phyloP scores from a whole-genome alignment of 140 eudicot species.

The Ambrosia hybrid region DNA sequence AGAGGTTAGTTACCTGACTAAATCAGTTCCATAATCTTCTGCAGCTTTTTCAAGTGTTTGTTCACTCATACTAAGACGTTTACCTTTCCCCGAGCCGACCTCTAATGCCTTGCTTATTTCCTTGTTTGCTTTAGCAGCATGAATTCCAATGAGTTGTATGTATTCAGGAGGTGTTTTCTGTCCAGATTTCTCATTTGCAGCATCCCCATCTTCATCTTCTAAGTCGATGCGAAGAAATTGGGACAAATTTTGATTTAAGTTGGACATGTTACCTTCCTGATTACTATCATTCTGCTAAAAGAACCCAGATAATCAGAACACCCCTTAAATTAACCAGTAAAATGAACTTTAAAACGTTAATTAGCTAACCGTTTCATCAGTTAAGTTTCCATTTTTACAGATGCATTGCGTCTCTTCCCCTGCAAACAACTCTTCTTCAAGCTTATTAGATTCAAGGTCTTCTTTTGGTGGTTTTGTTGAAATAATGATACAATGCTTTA shows the following conservation, averaged over 20 bases:
- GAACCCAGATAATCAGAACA: background rate
- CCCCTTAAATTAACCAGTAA: background rate
- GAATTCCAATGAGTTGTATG: slow-evolving; percentile 61
- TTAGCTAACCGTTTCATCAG: slow-evolving; percentile 36
- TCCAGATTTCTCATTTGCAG: slow-evolving; percentile 25
- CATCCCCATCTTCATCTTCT: slow-evolving; percentile 43
- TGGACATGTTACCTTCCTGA: slow-evolving; percentile 19
- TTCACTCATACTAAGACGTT: slow-evolving; percentile 84
- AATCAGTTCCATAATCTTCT: slow-evolving; percentile 45
- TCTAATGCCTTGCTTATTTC: slow-evolving; percentile 47
- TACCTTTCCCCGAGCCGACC: slow-evolving; percentile 40
- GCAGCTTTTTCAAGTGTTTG: slow-evolving; percentile 71
- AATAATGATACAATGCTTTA: slow-evolving; percentile 63
- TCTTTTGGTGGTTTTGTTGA: slow-evolving; percentile 96
- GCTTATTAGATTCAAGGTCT: slow-evolving; percentile 57
- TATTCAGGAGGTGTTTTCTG: slow-evolving; percentile 42
- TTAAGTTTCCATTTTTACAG: slow-evolving; percentile 8
- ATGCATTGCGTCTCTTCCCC: slow-evolving; percentile 22
- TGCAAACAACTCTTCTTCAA: slow-evolving; percentile 37
- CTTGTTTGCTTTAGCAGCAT: slow-evolving; percentile 61
- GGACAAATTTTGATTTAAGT: slow-evolving; percentile 15
- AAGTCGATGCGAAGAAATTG: slow-evolving; percentile 11
- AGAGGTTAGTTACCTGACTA: slow-evolving; percentile 53
- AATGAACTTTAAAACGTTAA: background rate
- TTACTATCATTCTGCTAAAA: slow-evolving; percentile 32